phyloP scores from a whole-genome alignment of 139 green algal genomes.

The Tetradesmus lagerheimii region DNA sequence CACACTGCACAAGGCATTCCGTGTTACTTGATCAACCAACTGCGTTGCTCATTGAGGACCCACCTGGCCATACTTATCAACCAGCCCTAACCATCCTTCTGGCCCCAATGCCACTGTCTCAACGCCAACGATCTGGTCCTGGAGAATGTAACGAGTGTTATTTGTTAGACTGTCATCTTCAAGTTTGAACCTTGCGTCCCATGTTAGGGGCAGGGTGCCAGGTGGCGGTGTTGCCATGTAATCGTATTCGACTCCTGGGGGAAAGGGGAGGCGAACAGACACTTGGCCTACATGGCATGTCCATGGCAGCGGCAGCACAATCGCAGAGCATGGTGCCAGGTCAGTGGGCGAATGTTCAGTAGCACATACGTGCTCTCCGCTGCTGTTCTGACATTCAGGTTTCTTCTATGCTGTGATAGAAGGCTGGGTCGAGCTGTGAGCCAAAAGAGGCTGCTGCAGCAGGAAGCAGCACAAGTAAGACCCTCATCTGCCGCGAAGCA shows the following conservation, averaged over 20 bases:
- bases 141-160: background rate
- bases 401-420: too few relatives aligned
- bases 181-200: background rate
- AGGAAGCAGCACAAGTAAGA: too few relatives aligned
- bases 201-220: background rate
- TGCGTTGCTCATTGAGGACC: too few relatives aligned
- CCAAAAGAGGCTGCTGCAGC: too few relatives aligned
- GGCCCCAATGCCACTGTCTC: conserved; percentile 34
- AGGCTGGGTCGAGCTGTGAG: too few relatives aligned
- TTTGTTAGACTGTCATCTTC: background rate
- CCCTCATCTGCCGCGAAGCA: too few relatives aligned
- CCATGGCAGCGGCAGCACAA: background rate
- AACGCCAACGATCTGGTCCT: background rate
- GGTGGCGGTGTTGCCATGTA: background rate
- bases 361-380: too few relatives aligned
- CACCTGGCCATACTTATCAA: conserved; percentile 37
- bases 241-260: background rate
- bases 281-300: background rate
- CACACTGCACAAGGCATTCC: too few relatives aligned
- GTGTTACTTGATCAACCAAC: too few relatives aligned
- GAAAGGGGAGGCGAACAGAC: background rate
- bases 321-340: too few relatives aligned
- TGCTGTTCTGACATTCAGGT: too few relatives aligned
- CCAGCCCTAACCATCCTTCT: background rate
- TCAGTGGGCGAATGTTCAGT: too few relatives aligned